Evolutionary conservation across 352 stramenopile species (phyloP).

Genomic region (Phytophthora pluvialis): DNA sequence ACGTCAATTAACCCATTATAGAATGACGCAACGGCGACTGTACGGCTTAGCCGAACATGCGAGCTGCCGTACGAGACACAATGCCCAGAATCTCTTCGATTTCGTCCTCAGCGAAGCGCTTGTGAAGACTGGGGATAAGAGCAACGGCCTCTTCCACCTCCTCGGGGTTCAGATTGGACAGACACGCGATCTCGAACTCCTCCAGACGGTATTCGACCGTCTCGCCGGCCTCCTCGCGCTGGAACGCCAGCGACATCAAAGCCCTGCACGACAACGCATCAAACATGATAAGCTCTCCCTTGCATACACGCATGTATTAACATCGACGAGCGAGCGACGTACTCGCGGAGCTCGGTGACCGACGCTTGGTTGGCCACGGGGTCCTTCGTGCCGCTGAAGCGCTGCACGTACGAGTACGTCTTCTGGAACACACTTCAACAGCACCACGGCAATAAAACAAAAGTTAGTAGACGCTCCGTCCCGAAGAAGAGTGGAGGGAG

Average conservation of each 20-base stretch:
- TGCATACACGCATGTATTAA: neutral
- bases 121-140: slow-evolving; percentile 89
- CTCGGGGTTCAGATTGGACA: slow-evolving; percentile 91
- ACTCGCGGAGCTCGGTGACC: slow-evolving; percentile 89
- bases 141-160: slow-evolving; percentile 89
- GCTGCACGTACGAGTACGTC: slow-evolving; percentile 92
- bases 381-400: slow-evolving; percentile 92
- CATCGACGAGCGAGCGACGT: slow-evolving; percentile 28
- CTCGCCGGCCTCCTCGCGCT: slow-evolving; percentile 75
- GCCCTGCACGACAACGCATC: slow-evolving; percentile 44
- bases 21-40: slow-evolving; percentile 7
- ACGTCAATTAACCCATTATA: slow-evolving; percentile 22
- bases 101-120: slow-evolving; percentile 89
- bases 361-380: slow-evolving; percentile 91
- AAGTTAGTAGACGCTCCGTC: neutral
- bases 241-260: slow-evolving; percentile 86
- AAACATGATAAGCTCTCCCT: neutral
- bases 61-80: slow-evolving; percentile 85
- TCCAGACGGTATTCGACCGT: slow-evolving; percentile 82
- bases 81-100: slow-evolving; percentile 92
- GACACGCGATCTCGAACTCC: slow-evolving; percentile 91
- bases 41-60: slow-evolving; percentile 77
- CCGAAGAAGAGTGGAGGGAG: neutral
- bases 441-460: neutral
- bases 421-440: slow-evolving; percentile 87